phyloP scores from a whole-genome alignment of 2,329 filamentous ascomycete genomes.

The Xylogone sp. region DNA sequence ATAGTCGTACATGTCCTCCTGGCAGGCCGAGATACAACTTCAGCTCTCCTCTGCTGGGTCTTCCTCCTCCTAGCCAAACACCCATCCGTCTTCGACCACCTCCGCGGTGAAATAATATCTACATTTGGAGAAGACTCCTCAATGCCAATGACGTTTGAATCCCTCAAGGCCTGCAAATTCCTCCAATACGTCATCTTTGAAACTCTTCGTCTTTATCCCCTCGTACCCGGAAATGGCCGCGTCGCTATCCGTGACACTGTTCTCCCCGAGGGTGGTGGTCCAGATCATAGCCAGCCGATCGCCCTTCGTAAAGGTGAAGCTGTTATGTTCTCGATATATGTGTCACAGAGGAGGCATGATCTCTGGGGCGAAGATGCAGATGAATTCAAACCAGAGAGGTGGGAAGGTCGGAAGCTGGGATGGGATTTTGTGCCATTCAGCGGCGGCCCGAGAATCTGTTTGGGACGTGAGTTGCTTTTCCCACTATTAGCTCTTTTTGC shows the following conservation, averaged over 20 bases:
- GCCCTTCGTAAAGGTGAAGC: conserved; percentile 23
- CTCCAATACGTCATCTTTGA: conserved; percentile 19
- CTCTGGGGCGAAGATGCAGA: conserved; percentile 73
- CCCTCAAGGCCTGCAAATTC: conserved; percentile 19
- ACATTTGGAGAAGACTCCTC: conserved; percentile 26
- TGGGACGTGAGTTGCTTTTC: conserved; percentile 47
- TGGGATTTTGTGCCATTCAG: conserved; percentile 79
- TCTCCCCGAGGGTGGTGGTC: conserved; percentile 29
- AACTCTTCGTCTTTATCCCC: conserved; percentile 27
- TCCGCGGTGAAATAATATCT: conserved; percentile 37
- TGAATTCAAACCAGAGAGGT: conserved; percentile 70
- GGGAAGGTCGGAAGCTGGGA: conserved; percentile 58
- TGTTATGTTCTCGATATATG: conserved; percentile 23
- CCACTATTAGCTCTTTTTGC: background rate
- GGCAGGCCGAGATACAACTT: conserved; percentile 22
- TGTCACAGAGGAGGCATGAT: conserved; percentile 34
- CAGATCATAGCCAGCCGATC: conserved; percentile 23
- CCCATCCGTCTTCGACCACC: conserved; percentile 35
- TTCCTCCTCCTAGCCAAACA: conserved; percentile 37
- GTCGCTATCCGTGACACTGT: conserved; percentile 21
- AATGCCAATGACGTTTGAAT: conserved; percentile 14
- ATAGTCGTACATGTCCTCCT: conserved; percentile 28
- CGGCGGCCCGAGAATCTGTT: conserved; percentile 63
- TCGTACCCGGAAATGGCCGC: conserved; percentile 26
- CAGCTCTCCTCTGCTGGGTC: conserved; percentile 28